A percentile compares a stretch with the other conserved stretches of the same genome.
phyloP scores from a whole-genome alignment of 176 grass and related monocot genomes.

The Phoenix roebelenii region DNA sequence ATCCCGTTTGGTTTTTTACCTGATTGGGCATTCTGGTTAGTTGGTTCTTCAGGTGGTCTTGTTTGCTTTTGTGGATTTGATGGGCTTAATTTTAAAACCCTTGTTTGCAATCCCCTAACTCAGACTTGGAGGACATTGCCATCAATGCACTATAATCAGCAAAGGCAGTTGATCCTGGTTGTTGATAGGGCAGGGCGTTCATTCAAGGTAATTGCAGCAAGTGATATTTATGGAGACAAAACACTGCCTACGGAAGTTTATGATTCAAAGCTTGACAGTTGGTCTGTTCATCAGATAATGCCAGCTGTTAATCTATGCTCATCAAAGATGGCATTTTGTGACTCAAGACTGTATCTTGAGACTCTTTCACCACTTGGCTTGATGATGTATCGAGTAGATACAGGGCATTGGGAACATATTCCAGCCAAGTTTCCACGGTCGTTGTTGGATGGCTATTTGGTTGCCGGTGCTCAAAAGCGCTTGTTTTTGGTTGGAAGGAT shows the following conservation, averaged over 20 bases:
- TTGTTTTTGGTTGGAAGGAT: conserved; percentile 83
- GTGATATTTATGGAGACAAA: conserved; percentile 80
- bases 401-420: conserved; percentile 72
- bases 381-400: conserved; percentile 82
- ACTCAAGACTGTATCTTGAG: conserved; percentile 83
- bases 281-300: conserved; percentile 82
- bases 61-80: conserved; percentile 89
- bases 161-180: conserved; percentile 76
- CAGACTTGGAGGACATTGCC: conserved; percentile 67
- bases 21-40: conserved; percentile 78
- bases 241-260: conserved; percentile 91
- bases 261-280: conserved; percentile 46
- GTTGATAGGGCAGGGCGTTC: conserved; percentile 30
- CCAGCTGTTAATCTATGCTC: conserved; percentile 76
- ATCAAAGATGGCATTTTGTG: conserved; percentile 90
- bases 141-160: conserved; percentile 80
- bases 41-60: conserved; percentile 83
- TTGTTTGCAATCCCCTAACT: conserved; percentile 85
- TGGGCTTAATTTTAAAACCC: conserved; percentile 45
- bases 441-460: conserved; percentile 83
- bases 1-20: conserved; percentile 73
- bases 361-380: conserved; percentile 90
- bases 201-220: conserved; percentile 74
- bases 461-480: conserved; percentile 61
- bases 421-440: conserved; percentile 88